Conservation (phyloP, 768 basidiomycete species). For the Mycena metata region DNA sequence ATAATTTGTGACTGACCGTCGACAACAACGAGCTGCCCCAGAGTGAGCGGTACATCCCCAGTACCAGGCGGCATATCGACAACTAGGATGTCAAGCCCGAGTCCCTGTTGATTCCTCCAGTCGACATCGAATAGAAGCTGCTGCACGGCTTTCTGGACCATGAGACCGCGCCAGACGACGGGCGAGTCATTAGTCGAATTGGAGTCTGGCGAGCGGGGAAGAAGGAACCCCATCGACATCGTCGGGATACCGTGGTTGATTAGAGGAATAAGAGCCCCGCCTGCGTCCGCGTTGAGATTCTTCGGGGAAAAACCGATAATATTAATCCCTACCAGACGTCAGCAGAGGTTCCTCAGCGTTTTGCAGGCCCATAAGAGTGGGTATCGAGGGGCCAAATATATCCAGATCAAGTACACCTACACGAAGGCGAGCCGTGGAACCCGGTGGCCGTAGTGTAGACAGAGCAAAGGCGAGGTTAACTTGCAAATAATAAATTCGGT, state of each 20-base stretch:
- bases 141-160: slow-evolving; percentile 99
- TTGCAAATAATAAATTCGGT: neutral
- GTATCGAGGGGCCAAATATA: slow-evolving; percentile 95
- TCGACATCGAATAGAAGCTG: slow-evolving; percentile 97
- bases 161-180: slow-evolving; percentile 95
- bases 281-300: slow-evolving; percentile 52
- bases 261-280: slow-evolving; percentile 84
- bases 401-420: slow-evolving; percentile 95
- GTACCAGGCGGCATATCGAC: slow-evolving; percentile 98
- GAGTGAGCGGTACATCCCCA: slow-evolving; percentile 93
- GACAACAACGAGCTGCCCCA: slow-evolving; percentile 88
- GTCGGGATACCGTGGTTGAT: slow-evolving; percentile 90
- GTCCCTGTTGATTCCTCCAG: slow-evolving; percentile 68
- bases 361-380: slow-evolving; percentile 92
- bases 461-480: slow-evolving; percentile 88
- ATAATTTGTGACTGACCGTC: slow-evolving; percentile 70
- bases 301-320: slow-evolving; percentile 7
- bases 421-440: slow-evolving; percentile 60
- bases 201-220: slow-evolving; percentile 67
- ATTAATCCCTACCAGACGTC: slow-evolving; percentile 68
- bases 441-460: slow-evolving; percentile 58
- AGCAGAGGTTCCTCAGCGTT: slow-evolving; percentile 82
- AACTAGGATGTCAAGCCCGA: slow-evolving; percentile 85
- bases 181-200: slow-evolving; percentile 77
- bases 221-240: slow-evolving; percentile 98